These are phyloP conservation scores for Tetrahymena elliotti DNA, from an alignment of 73 alveolate species.

Conservation along the genomic window DNA sequence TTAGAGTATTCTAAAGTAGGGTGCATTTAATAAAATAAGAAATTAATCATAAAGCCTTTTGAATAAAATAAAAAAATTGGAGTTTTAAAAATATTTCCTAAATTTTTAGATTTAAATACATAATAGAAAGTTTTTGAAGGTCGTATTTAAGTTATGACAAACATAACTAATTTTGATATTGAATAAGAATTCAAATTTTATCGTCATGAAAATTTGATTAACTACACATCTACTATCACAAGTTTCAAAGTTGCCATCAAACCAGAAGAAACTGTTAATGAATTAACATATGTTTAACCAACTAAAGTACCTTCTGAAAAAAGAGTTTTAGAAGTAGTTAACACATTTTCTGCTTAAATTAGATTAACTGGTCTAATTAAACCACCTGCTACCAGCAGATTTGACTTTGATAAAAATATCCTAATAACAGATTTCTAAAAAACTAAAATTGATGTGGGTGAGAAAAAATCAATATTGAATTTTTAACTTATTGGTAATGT, in stretches of 20 bases:
- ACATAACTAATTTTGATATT: not conserved
- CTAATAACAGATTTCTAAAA: not conserved
- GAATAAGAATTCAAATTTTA: not conserved
- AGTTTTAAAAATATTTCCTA: not conserved
- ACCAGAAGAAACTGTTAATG: not conserved
- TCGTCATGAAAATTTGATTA: not conserved
- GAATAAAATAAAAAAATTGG: not conserved
- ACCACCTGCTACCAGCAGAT: not conserved
- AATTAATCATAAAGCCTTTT: not conserved
- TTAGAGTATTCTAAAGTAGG: not conserved
- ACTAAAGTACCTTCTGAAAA: not conserved
- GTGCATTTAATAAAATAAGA: not conserved
- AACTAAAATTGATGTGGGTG: not conserved
- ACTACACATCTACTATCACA: not conserved
- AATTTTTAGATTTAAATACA: not conserved
- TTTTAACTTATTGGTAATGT: not conserved
- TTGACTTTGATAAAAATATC: not conserved
- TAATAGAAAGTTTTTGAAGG: not conserved
- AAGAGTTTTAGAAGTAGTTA: not conserved
- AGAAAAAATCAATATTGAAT: not conserved
- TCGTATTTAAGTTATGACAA: not conserved
- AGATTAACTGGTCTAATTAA: not conserved
- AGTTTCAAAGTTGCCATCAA: not conserved
- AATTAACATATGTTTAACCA: not conserved
- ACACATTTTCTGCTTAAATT: not conserved